phyloP scores from a whole-genome alignment of 2,329 filamentous ascomycete genomes.

The Paraphaeosphaeria sporulosa region DNA sequence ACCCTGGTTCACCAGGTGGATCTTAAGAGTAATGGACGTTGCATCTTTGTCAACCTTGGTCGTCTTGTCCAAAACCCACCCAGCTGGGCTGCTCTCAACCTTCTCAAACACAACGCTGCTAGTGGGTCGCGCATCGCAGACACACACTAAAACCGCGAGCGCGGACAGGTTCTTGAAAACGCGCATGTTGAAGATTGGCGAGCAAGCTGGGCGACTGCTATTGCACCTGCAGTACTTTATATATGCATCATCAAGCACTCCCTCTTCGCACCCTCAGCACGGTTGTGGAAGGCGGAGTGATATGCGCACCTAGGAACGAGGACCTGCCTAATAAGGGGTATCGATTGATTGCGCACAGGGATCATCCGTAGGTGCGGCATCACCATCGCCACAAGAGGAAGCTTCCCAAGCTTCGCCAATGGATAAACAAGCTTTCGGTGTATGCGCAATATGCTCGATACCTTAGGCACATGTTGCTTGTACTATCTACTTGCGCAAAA shows the following conservation, averaged over 20 bases:
- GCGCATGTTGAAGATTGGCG: conserved; percentile 13
- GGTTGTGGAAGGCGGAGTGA: conserved; percentile 1
- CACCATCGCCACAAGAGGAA: conserved; percentile 19
- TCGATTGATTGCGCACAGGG: conserved; percentile 6
- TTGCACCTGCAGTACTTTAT: background rate
- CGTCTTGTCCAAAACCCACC: conserved; percentile 24
- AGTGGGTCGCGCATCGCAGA: conserved; percentile 23
- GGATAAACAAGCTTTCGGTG: conserved; percentile 15
- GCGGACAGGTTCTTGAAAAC: conserved; percentile 8
- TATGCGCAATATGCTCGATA: conserved; percentile 2
- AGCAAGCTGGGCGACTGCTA: background rate
- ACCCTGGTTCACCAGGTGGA: conserved; percentile 29
- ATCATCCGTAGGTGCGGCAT: conserved; percentile 1
- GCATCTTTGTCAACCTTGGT: conserved; percentile 24
- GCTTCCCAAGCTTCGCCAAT: conserved; percentile 26
- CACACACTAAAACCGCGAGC: conserved; percentile 10
- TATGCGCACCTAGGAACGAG: background rate
- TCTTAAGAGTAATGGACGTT: conserved; percentile 25
- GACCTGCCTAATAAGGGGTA: conserved; percentile 17
- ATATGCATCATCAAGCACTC: background rate
- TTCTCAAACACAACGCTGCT: conserved; percentile 26
- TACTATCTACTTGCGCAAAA: background rate
- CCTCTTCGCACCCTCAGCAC: background rate
- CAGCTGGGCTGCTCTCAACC: conserved; percentile 20
- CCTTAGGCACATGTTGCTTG: conserved; percentile 3